Evolutionary conservation across 371 early-diverging fungal genomes (phyloP), one percentile per base, ranked within the genome.

Genomic region (Spiromyces aspiralis): DNA sequence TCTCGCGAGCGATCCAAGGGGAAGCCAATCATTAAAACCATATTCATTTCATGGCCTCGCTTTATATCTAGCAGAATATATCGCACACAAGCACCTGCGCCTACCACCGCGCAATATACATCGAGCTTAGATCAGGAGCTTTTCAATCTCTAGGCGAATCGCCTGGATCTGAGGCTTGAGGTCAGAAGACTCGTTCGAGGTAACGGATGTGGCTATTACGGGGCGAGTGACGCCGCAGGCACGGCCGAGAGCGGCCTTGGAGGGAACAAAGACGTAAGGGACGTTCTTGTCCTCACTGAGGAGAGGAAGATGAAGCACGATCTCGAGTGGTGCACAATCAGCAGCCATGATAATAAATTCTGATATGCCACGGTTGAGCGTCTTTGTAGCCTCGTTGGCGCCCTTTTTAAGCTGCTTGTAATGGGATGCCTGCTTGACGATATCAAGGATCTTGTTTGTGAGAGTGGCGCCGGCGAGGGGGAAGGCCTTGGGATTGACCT

Each of bases 271-370:
- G 49, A 97, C 92, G 71, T 94, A 96, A 41, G 95, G 93, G 50
- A 96, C 95, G 78, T 95, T 94, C 87, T 99, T 98, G 74, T 98
- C 99, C 77, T 98, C 99, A 77, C 99, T 98, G 55, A 98, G 76
- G 19, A 97, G 80, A 43, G 98, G 96, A 51, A 99, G 71, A 75
- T 98, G 94, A 47, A 95, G 79, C 49, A 96, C 77, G 63, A 99
- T 95, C 68, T 96, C 98, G 49, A 96, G 77, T 27, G 99, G 99
- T 71, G 89, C 90, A 51, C 94, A 81, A 74, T 99, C 98, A 60
- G 94, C 96, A 56, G 99, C 90, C 85, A 99, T 83, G 62, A 99
- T 81, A 62, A 99, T 92, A 70, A 99, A 94, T 75, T 98, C 94
- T 55, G 96, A 83, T 60, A 92, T 95, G 75, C 98, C 98, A 66